Evolutionary conservation across 2,329 filamentous ascomycete genomes (phyloP).

Genomic region (Aspergillus hortae): DNA sequence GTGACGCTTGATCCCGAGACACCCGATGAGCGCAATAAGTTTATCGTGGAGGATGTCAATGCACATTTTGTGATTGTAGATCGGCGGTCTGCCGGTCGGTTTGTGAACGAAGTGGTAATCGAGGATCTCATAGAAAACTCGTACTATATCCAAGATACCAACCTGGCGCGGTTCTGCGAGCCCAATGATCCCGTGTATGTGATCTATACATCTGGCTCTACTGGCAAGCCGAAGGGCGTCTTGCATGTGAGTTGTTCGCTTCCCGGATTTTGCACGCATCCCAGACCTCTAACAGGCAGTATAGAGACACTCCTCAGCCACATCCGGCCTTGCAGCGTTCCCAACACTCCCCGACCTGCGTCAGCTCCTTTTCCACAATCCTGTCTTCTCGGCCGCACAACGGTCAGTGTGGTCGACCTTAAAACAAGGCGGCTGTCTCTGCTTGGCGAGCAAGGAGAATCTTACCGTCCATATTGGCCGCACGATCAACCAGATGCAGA

Average conservation of each 20-base stretch:
- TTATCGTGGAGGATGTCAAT: constrained; percentile 8
- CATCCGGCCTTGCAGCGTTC: constrained; percentile 3
- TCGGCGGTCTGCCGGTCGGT: neutral
- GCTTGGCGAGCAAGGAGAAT: constrained; percentile 6
- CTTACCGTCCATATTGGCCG: constrained; percentile 4
- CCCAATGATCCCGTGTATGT: constrained; percentile 7
- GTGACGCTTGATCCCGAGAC: constrained; percentile 11
- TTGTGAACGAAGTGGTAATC: constrained; percentile 1
- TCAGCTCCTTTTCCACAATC: constrained; percentile 13
- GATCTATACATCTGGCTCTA: constrained; percentile 16
- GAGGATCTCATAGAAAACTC: constrained; percentile 1
- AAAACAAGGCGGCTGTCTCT: constrained; percentile 7
- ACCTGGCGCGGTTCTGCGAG: constrained; percentile 2
- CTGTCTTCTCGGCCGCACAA: constrained; percentile 14
- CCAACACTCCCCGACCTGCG: constrained; percentile 4
- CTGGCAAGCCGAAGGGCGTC: constrained; percentile 12
- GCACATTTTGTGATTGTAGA: constrained; percentile 4
- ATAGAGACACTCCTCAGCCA: neutral
- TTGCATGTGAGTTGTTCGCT: neutral
- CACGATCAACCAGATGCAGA: constrained; percentile 9
- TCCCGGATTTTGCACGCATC: neutral
- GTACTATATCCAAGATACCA: neutral
- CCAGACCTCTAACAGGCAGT: neutral
- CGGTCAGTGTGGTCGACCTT: constrained; percentile 9
- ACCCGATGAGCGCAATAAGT: constrained; percentile 6